Percentiles rank a stretch among this genome's conserved stretches.
Conservation (phyloP, 2,329 filamentous ascomycete genomes). For the Furcasterigmium furcatum region DNA sequence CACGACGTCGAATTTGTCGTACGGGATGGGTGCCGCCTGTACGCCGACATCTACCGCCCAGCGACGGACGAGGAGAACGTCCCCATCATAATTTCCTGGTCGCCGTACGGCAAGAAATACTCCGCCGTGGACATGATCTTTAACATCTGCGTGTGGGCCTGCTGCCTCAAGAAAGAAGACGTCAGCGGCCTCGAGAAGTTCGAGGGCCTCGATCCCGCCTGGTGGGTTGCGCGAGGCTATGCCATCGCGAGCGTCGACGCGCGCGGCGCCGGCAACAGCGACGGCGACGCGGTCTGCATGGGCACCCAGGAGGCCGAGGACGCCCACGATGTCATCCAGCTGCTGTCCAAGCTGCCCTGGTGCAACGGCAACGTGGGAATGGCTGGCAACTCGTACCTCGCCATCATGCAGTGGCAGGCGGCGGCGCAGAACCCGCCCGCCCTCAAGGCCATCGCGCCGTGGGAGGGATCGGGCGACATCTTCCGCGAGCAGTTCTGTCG, state of each 20-base stretch:
- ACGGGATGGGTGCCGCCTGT: constrained; percentile 37
- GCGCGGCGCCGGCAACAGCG: constrained; percentile 23
- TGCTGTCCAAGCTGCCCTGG: constrained; percentile 22
- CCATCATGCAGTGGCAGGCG: constrained; percentile 19
- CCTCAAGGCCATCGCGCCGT: constrained; percentile 22
- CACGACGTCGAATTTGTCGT: constrained; percentile 40
- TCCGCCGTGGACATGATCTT: constrained; percentile 33
- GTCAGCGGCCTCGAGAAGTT: constrained; percentile 20
- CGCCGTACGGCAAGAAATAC: constrained; percentile 44
- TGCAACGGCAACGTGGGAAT: constrained; percentile 26
- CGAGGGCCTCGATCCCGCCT: constrained; percentile 19
- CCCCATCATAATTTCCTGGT: constrained; percentile 41
- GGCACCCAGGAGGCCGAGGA: constrained; percentile 25
- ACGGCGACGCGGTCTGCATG: constrained; percentile 13
- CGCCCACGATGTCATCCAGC: constrained; percentile 22
- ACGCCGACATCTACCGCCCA: constrained; percentile 42
- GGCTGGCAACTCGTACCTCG: constrained; percentile 24
- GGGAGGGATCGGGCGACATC: constrained; percentile 42
- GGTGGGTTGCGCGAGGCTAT: constrained; percentile 25
- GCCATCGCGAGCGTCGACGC: constrained; percentile 29
- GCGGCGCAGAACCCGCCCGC: constrained; percentile 14
- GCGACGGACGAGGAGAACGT: constrained; percentile 28
- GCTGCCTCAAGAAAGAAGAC: constrained; percentile 14
- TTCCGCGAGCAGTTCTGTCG: constrained; percentile 42
- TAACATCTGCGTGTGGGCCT: constrained; percentile 12